Evolutionary conservation across 352 stramenopile genomes (phyloP).

Genomic region (Phytophthora cajani): DNA sequence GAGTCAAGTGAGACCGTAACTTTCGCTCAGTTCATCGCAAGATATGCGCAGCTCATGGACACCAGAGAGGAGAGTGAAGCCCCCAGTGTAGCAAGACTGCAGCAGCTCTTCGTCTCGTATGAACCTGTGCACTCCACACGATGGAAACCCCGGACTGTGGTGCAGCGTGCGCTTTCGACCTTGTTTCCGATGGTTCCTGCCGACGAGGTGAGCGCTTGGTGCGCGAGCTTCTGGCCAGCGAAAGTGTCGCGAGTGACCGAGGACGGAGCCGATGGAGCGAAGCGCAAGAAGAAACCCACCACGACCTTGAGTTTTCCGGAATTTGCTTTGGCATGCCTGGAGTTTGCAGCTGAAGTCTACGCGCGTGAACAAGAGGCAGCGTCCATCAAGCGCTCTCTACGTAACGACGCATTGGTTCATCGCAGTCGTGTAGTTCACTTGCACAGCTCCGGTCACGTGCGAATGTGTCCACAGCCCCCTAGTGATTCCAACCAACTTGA

Average conservation of each 20-base stretch:
- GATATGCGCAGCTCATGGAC: constrained; percentile 58
- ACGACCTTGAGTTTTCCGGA: constrained; percentile 54
- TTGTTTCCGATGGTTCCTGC: constrained; percentile 37
- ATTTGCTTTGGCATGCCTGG: constrained; percentile 65
- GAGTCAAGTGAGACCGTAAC: constrained; percentile 29
- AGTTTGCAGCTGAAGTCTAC: constrained; percentile 49
- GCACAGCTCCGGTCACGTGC: constrained; percentile 72
- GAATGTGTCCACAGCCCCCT: constrained; percentile 54
- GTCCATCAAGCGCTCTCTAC: constrained; percentile 36
- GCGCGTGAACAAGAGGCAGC: constrained; percentile 26
- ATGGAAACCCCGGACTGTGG: constrained; percentile 42
- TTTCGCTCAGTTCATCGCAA: constrained; percentile 74
- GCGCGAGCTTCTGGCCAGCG: constrained; percentile 30
- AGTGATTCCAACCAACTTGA: not conserved
- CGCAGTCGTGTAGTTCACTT: constrained; percentile 74
- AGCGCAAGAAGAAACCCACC: constrained; percentile 8
- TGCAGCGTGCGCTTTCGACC: constrained; percentile 35
- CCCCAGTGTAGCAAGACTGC: constrained; percentile 41
- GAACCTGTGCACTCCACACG: constrained; percentile 41
- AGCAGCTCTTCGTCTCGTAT: constrained; percentile 45
- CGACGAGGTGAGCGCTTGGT: constrained; percentile 43
- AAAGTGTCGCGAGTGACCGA: constrained; percentile 7
- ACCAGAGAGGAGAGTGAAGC: constrained; percentile 13
- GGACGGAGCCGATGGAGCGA: not conserved
- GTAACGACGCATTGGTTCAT: constrained; percentile 61